A percentile compares a stretch with the other conserved stretches of the same genome.
These are phyloP conservation scores for Dalbergia oliveri DNA, from an alignment of 306 rosid genomes.

Conservation along the genomic window DNA sequence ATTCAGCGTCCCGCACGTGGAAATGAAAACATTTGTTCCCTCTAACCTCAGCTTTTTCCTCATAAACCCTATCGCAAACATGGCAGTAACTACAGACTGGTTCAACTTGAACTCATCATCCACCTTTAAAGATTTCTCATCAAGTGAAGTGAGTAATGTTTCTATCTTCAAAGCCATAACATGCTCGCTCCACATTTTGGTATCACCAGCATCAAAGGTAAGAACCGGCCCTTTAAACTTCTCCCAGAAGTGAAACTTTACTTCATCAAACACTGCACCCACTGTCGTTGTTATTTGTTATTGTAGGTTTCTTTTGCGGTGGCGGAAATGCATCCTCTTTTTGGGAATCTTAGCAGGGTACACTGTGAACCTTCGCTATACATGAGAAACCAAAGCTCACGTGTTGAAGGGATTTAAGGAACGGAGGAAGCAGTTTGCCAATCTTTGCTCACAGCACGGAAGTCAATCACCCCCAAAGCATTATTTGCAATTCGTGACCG, in stretches of 20 bases:
- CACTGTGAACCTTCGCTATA: slow-evolving; percentile 31
- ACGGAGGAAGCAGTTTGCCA: slow-evolving; percentile 44
- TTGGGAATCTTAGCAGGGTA: background rate
- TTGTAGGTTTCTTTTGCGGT: too few species aligned
- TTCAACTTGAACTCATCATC: background rate
- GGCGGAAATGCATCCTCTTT: background rate
- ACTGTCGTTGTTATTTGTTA: background rate
- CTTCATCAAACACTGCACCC: slow-evolving; percentile 2
- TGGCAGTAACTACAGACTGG: background rate
- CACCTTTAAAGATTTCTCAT: too few species aligned
- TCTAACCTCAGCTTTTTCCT: background rate
- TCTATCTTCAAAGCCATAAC: too few species aligned
- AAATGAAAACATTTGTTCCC: background rate
- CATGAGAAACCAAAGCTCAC: slow-evolving; percentile 38
- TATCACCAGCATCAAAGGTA: background rate
- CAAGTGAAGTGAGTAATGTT: too few species aligned
- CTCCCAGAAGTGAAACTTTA: slow-evolving; percentile 32
- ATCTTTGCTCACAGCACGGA: slow-evolving; percentile 48
- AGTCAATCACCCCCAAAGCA: slow-evolving; percentile 26
- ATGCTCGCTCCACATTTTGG: background rate
- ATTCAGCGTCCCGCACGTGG: slow-evolving; percentile 30
- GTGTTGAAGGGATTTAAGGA: background rate
- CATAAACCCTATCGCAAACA: background rate
- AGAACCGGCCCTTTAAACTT: background rate
- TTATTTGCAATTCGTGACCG: slow-evolving; percentile 10